Conservation (phyloP, 306 rosid genomes). For the Prosopis cineraria region DNA sequence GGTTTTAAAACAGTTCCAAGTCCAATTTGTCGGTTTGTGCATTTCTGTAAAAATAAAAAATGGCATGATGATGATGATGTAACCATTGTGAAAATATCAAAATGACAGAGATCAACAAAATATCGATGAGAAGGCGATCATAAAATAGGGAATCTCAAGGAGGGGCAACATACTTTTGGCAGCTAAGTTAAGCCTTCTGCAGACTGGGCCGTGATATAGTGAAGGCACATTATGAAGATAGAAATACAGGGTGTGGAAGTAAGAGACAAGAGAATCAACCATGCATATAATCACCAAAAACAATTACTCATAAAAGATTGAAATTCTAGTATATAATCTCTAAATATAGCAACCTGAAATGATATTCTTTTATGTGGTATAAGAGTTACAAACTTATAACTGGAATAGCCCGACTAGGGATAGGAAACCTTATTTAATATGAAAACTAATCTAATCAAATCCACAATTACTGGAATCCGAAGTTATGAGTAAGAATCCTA, state of each 20-base stretch:
- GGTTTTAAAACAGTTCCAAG: background rate
- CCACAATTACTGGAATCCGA: background rate
- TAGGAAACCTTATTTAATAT: background rate
- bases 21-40: background rate
- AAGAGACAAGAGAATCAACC: background rate
- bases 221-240: background rate
- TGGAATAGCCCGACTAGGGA: background rate
- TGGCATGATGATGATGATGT: background rate
- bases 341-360: background rate
- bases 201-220: background rate
- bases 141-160: background rate
- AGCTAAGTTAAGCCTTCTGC: background rate
- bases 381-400: background rate
- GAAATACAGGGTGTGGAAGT: background rate
- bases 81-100: background rate
- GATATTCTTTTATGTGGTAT: background rate
- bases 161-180: background rate
- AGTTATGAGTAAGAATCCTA: background rate
- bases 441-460: background rate
- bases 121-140: background rate
- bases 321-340: background rate
- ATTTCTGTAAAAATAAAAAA: background rate
- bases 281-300: background rate
- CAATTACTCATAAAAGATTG: background rate
- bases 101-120: background rate